Evolutionary conservation across 768 basidiomycete species (phyloP), one percentile per base, ranked within the genome.

Genomic region (Suillus spraguei): DNA sequence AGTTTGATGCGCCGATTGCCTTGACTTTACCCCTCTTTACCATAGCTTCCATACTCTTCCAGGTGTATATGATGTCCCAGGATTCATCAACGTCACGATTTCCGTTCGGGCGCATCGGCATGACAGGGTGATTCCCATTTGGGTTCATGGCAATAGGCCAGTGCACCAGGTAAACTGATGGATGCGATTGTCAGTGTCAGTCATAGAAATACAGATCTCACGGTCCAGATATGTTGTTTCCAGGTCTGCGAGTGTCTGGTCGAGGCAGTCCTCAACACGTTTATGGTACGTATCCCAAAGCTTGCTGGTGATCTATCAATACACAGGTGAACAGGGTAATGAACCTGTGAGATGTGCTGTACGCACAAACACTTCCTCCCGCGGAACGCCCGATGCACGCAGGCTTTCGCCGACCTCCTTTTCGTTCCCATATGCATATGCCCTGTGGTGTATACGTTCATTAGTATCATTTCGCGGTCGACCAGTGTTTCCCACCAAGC

Each of bases 221-320:
- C 90, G 79, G 64, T 96, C 94, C 32, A 96, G 83, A 76, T 95
- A 95, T 78, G 93, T 88, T 38, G 84, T 85, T n/a, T 89, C 92
- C 38, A 97, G 86, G 69, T 87, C n/a, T 28, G 85, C 82, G 16
- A 96, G 86, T 17, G 91, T 88, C 70, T 88, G 81, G 71, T 94
- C 86, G 14, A 96, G 82, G 62, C 85, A 82, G 66, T 88, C 85
- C 69, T 92, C 91, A 38, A 91, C 91, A n/a, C 87, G 83, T 56
- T 80, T 76, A 72, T 93, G 92, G 72, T 83, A 86, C 10, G 88
- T 87, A 44, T 82, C 76, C 87, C 86, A 90, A 36, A 91, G 70
- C 68, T 89, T 91, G 74, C 88, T 90, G 1, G 88, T 90, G 63
- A 90, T 84, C 89, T 90, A 64, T 58, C 22, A 33, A 28, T 36